Conservation (phyloP, 306 rosid species). For the Crotalaria pallida region DNA sequence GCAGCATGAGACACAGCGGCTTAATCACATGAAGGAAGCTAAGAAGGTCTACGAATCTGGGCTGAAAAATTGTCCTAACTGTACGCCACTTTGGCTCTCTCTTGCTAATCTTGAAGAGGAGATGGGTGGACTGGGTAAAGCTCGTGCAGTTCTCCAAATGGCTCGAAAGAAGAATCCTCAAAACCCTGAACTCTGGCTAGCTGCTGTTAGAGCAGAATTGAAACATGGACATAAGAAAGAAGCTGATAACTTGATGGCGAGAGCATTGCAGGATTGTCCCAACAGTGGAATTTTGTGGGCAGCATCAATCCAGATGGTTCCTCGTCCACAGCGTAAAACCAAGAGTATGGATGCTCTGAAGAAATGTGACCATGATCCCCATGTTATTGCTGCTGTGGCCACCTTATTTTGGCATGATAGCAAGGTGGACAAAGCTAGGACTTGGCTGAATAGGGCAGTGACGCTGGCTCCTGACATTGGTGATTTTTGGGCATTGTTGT, state of each 20-base stretch:
- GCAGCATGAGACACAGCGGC: slow-evolving; percentile 50
- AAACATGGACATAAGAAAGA: slow-evolving; percentile 82
- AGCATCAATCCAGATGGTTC: slow-evolving; percentile 87
- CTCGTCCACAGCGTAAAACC: slow-evolving; percentile 83
- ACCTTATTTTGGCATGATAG: slow-evolving; percentile 85
- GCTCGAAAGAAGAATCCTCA: slow-evolving; percentile 86
- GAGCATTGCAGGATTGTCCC: slow-evolving; percentile 85
- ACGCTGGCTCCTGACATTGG: slow-evolving; percentile 91
- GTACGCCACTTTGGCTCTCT: slow-evolving; percentile 77
- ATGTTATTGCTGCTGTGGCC: slow-evolving; percentile 80
- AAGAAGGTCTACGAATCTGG: slow-evolving; percentile 76
- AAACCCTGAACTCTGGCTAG: slow-evolving; percentile 89
- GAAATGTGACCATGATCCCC: slow-evolving; percentile 90
- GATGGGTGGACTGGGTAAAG: slow-evolving; percentile 79
- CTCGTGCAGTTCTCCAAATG: slow-evolving; percentile 87
- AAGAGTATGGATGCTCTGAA: slow-evolving; percentile 87
- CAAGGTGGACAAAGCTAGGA: slow-evolving; percentile 90
- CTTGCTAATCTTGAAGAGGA: slow-evolving; percentile 86
- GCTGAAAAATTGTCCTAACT: slow-evolving; percentile 61
- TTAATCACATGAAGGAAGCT: slow-evolving; percentile 58
- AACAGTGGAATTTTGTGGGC: slow-evolving; percentile 89
- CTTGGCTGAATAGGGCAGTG: slow-evolving; percentile 84
- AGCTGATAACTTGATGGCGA: slow-evolving; percentile 89
- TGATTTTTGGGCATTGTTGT: slow-evolving; percentile 83
- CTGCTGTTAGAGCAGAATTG: slow-evolving; percentile 79